phyloP scores from a whole-genome alignment of 352 stramenopile species.

The Phytophthora niederhauseri region DNA sequence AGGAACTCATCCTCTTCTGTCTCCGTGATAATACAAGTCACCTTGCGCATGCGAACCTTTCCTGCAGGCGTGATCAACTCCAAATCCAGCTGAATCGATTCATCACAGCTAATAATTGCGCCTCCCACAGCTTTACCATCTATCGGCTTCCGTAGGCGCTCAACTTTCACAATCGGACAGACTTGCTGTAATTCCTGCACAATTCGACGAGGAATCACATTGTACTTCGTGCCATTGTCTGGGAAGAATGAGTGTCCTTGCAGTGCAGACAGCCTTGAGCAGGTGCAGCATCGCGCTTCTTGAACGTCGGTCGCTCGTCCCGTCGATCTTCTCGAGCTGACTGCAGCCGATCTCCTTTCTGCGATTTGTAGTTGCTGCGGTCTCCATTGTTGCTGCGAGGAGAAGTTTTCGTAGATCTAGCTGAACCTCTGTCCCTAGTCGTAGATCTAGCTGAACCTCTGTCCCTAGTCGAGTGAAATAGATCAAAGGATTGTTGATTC shows the following conservation, averaged over 20 bases:
- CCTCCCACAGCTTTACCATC: slow-evolving; percentile 9
- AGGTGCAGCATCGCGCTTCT: slow-evolving; percentile 2
- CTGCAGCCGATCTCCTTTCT: not conserved
- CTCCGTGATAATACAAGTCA: slow-evolving; percentile 11
- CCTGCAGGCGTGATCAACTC: slow-evolving; percentile 3
- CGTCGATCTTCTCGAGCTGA: not conserved
- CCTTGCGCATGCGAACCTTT: not conserved
- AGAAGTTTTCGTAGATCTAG: not conserved
- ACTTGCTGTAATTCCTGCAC: slow-evolving; percentile 6
- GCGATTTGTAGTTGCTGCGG: not conserved
- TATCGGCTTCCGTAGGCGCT: not conserved
- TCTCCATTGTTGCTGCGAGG: no score
- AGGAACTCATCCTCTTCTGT: slow-evolving; percentile 4
- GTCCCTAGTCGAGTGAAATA: slow-evolving; percentile 3
- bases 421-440: not conserved
- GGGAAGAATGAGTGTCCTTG: not conserved
- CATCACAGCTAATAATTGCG: slow-evolving; percentile 5
- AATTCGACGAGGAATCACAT: slow-evolving; percentile 3
- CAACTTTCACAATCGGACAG: not conserved
- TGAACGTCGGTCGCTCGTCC: not conserved
- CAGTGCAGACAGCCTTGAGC: slow-evolving; percentile 7
- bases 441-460: not conserved
- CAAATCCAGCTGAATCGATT: slow-evolving; percentile 1
- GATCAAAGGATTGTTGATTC: slow-evolving; percentile 10
- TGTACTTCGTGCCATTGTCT: slow-evolving; percentile 4